A percentile compares a stretch with the other conserved stretches of the same genome.
phyloP scores from a whole-genome alignment of 2,329 filamentous ascomycete species.

The Penicillium olsonii region DNA sequence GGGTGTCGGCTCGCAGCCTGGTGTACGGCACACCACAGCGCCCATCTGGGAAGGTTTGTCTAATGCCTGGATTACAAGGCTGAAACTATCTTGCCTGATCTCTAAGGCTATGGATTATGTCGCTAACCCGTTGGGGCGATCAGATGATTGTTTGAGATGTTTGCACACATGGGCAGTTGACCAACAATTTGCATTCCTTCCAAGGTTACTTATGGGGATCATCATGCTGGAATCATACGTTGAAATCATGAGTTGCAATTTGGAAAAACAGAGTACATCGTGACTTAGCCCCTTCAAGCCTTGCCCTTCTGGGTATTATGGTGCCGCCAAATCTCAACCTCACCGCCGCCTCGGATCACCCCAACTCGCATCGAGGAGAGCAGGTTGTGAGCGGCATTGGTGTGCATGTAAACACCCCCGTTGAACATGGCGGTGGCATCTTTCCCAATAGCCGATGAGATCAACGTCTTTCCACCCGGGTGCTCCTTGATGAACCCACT shows the following conservation, averaged over 20 bases:
- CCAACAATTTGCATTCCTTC: no score
- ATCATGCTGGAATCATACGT: background rate
- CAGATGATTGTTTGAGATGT: background rate
- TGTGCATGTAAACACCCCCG: slow-evolving; percentile 85
- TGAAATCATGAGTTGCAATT: background rate
- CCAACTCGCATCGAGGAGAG: slow-evolving; percentile 85
- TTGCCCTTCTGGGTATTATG: slow-evolving; percentile 53
- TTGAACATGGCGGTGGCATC: slow-evolving; percentile 91
- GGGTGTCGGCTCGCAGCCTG: no score
- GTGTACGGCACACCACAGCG: no score
- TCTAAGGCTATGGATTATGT: no score
- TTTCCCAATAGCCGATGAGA: slow-evolving; percentile 78
- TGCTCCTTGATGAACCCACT: slow-evolving; percentile 83
- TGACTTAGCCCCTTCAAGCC: background rate
- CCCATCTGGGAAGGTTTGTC: no score
- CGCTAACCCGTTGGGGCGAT: background rate
- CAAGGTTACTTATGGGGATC: no score
- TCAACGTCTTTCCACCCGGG: slow-evolving; percentile 84
- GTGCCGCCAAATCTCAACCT: slow-evolving; percentile 85
- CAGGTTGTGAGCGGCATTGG: slow-evolving; percentile 85
- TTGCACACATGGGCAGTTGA: no score
- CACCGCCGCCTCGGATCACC: slow-evolving; percentile 81
- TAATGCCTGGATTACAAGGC: no score
- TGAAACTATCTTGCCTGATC: no score
- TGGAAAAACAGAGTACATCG: no score